A percentile compares a stretch with the other conserved stretches of the same genome.
phyloP scores from a whole-genome alignment of 1,284 basidiomycete species.

The Wolfiporia cocos region DNA sequence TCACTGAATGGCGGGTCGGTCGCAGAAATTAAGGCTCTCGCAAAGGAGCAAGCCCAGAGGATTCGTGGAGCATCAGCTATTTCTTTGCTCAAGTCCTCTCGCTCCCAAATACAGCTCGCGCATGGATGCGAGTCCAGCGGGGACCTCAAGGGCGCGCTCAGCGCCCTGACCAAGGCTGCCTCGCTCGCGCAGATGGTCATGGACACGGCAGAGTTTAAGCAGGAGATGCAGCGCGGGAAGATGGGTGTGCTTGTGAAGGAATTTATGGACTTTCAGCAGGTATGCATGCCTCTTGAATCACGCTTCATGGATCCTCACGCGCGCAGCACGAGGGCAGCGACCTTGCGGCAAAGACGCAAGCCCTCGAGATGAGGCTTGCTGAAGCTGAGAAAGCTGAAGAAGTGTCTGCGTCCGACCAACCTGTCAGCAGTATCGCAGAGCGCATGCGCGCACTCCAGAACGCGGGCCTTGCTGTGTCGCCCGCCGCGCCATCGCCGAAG shows the following conservation, averaged over 20 bases:
- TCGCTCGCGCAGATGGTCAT: conserved; percentile 50
- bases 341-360: conserved; percentile 38
- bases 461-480: conserved; percentile 48
- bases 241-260: conserved; percentile 49
- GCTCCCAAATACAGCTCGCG: conserved; percentile 44
- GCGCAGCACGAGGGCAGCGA: conserved; percentile 45
- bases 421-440: conserved; percentile 62
- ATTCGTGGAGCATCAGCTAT: conserved; percentile 50
- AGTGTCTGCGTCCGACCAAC: conserved; percentile 30
- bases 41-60: conserved; percentile 48
- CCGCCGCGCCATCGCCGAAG: conserved; percentile 7
- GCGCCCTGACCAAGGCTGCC: conserved; percentile 53
- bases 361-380: conserved; percentile 53
- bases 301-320: conserved; percentile 4
- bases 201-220: conserved; percentile 50
- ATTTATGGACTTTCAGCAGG: conserved; percentile 53
- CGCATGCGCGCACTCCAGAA: conserved; percentile 65
- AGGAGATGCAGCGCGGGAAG: conserved; percentile 37
- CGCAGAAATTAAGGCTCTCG: conserved; percentile 58
- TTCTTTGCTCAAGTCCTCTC: conserved; percentile 54
- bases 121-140: conserved; percentile 46
- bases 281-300: conserved; percentile 25
- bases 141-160: conserved; percentile 54
- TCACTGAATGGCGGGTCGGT: conserved; percentile 26
- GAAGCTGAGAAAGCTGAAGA: conserved; percentile 40